phyloP scores from a whole-genome alignment of 2,329 filamentous ascomycete genomes.

The Ampelomyces quisqualis region DNA sequence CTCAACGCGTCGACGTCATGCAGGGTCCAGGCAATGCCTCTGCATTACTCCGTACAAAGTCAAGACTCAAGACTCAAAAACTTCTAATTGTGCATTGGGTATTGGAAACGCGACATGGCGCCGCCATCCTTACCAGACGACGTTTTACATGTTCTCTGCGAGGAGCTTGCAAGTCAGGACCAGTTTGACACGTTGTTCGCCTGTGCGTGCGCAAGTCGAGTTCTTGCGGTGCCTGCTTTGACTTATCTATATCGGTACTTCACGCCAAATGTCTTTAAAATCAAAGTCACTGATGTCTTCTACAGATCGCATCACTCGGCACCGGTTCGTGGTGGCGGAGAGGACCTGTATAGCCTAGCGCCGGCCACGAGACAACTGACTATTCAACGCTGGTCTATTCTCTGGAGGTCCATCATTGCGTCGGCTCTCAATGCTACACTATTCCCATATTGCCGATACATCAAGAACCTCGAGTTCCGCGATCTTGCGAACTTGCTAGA shows the following conservation, averaged over 20 bases:
- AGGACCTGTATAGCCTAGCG: slow-evolving; percentile 36
- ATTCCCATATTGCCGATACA: slow-evolving; percentile 69
- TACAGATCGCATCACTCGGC: slow-evolving; percentile 48
- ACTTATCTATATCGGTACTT: slow-evolving; percentile 63
- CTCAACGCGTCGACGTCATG: slow-evolving; percentile 13
- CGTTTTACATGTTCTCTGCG: slow-evolving; percentile 61
- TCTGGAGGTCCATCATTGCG: slow-evolving; percentile 69
- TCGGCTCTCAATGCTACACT: slow-evolving; percentile 64
- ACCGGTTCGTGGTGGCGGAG: slow-evolving; percentile 49
- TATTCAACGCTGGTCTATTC: slow-evolving; percentile 60
- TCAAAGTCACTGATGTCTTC: neutral
- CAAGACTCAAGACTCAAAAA: too few relatives aligned
- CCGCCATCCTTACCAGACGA: slow-evolving; percentile 54
- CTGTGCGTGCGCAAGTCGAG: slow-evolving; percentile 57
- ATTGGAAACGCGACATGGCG: slow-evolving; percentile 22
- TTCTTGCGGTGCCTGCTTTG: slow-evolving; percentile 60
- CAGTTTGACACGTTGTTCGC: slow-evolving; percentile 64
- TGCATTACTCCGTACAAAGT: too few relatives aligned
- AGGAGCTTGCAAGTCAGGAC: slow-evolving; percentile 56
- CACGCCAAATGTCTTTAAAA: neutral
- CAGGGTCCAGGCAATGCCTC: neutral
- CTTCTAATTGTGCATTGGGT: neutral
- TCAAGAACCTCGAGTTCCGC: slow-evolving; percentile 63
- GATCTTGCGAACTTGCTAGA: slow-evolving; percentile 62
- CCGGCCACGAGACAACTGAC: slow-evolving; percentile 47